Conservation (phyloP, 352 stramenopile genomes). For the Globisporangium emineosum region DNA sequence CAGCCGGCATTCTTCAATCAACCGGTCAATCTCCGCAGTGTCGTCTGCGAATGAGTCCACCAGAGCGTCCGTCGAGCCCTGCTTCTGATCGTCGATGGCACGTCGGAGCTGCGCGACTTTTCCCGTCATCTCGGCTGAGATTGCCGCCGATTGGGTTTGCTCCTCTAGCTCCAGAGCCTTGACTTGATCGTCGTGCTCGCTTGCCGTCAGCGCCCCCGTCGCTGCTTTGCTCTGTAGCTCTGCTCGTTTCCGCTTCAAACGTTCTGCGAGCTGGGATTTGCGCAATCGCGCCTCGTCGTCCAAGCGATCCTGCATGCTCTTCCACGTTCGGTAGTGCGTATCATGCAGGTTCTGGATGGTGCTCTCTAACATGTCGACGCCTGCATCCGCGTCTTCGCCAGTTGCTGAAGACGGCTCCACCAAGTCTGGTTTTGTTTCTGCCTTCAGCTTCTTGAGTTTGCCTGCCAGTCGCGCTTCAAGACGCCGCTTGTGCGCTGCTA, state of each 20-base stretch:
- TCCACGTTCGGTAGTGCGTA: conserved; percentile 32
- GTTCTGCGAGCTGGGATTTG: conserved; percentile 30
- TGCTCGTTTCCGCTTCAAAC: conserved; percentile 32
- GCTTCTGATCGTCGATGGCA: conserved; percentile 13
- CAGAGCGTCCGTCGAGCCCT: conserved; percentile 18
- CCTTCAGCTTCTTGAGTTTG: not conserved
- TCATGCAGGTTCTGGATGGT: conserved; percentile 31
- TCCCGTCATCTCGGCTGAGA: conserved; percentile 20
- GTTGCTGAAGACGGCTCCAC: not conserved
- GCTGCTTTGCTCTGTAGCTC: conserved; percentile 16
- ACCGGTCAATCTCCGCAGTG: conserved; percentile 20
- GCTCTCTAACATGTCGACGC: conserved; percentile 16
- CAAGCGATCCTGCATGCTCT: conserved; percentile 23
- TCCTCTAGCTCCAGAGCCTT: conserved; percentile 23
- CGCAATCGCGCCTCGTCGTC: conserved; percentile 29
- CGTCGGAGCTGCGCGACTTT: conserved; percentile 17
- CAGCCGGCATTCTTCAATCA: conserved; percentile 19
- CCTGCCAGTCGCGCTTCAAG: conserved; percentile 5
- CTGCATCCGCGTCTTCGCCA: not conserved
- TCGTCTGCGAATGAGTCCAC: conserved; percentile 13
- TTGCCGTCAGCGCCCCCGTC: conserved; percentile 5
- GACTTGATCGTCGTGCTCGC: not conserved
- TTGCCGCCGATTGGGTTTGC: conserved; percentile 9
- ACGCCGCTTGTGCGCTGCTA: conserved; percentile 3
- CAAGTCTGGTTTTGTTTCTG: no score